Conservation (phyloP, 306 rosid species). For the Cicer arietinum region DNA sequence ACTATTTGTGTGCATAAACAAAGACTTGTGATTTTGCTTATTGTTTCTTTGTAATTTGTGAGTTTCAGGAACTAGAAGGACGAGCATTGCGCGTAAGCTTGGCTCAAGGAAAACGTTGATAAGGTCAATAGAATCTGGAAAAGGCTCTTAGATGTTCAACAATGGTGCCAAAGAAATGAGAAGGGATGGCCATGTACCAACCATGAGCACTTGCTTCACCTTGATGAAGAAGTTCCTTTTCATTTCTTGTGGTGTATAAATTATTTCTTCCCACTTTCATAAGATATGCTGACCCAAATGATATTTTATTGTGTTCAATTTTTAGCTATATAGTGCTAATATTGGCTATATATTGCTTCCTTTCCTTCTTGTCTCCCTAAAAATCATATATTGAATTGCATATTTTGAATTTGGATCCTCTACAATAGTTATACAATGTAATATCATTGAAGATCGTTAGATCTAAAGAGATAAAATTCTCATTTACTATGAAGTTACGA, state of each 20-base stretch:
- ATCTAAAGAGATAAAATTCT: no score
- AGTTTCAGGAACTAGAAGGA: slow-evolving; percentile 82
- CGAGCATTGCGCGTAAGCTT: slow-evolving; percentile 79
- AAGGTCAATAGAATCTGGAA: slow-evolving; percentile 36
- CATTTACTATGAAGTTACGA: no score
- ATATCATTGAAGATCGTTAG: no score
- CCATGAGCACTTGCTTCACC: slow-evolving; percentile 38
- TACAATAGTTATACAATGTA: no score
- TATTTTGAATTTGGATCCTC: no score
- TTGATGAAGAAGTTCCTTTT: slow-evolving; percentile 40
- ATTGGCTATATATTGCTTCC: slow-evolving; percentile 43
- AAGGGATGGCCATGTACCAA: slow-evolving; percentile 27
- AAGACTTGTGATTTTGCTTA: slow-evolving; percentile 22
- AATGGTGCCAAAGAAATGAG: slow-evolving; percentile 42
- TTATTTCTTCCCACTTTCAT: slow-evolving; percentile 27
- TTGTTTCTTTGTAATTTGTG: slow-evolving; percentile 30
- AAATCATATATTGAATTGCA: slow-evolving; percentile 17
- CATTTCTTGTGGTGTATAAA: slow-evolving; percentile 38
- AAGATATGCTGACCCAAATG: slow-evolving; percentile 30
- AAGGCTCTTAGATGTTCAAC: slow-evolving; percentile 36
- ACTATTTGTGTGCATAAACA: not conserved
- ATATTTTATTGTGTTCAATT: slow-evolving; percentile 32
- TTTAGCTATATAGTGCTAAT: slow-evolving; percentile 43
- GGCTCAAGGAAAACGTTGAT: slow-evolving; percentile 83
- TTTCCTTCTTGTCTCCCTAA: slow-evolving; percentile 9